phyloP scores from a whole-genome alignment of 108 stramenopile genomes.

The Skeletonema grethae region DNA sequence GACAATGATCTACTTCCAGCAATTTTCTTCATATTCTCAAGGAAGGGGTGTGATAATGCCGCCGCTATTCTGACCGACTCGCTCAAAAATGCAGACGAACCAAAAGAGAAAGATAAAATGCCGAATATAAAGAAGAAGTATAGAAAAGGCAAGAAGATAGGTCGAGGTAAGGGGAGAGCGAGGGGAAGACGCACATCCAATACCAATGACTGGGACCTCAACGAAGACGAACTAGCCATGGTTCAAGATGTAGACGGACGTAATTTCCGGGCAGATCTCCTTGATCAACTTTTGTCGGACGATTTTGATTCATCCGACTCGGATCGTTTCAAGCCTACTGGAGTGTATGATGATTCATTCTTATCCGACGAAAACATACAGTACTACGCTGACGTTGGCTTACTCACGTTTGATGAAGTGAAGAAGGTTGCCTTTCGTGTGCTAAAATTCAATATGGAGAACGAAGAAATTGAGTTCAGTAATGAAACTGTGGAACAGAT shows the following conservation, averaged over 20 bases:
- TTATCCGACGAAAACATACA: slow-evolving; percentile 58
- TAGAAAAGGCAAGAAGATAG: slow-evolving; percentile 21
- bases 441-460: slow-evolving; percentile 70
- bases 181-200: slow-evolving; percentile 31
- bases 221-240: slow-evolving; percentile 34
- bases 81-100: slow-evolving; percentile 44
- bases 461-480: slow-evolving; percentile 75
- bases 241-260: slow-evolving; percentile 65
- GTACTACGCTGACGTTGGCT: slow-evolving; percentile 67
- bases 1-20: slow-evolving; percentile 84
- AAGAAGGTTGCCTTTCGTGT: slow-evolving; percentile 68
- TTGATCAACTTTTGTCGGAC: slow-evolving; percentile 45
- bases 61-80: slow-evolving; percentile 57
- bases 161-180: slow-evolving; percentile 35
- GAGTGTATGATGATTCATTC: slow-evolving; percentile 48
- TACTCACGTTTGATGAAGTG: slow-evolving; percentile 65
- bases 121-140: slow-evolving; percentile 21
- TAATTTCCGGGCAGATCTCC: slow-evolving; percentile 62
- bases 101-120: slow-evolving; percentile 8
- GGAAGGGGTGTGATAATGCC: slow-evolving; percentile 91
- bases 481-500: slow-evolving; percentile 62
- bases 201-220: slow-evolving; percentile 32
- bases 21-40: slow-evolving; percentile 92
- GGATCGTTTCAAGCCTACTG: slow-evolving; percentile 16
- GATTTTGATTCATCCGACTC: slow-evolving; percentile 29